phyloP scores from a whole-genome alignment of 1,139 yeast genomes.

The Kodamaea sp. region DNA sequence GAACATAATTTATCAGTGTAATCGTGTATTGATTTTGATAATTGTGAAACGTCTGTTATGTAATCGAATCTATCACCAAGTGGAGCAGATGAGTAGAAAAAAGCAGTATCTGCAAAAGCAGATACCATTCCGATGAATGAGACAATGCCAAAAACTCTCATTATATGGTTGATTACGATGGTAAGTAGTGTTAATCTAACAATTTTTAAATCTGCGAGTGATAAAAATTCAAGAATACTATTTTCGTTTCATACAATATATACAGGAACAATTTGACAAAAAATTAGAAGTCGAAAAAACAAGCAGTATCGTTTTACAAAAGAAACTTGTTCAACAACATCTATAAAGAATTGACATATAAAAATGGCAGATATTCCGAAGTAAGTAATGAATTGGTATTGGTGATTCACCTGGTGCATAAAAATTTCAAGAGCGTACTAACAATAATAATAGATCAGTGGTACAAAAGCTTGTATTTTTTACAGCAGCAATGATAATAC shows the following conservation, averaged over 20 bases:
- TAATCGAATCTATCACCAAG: slow-evolving; percentile 16
- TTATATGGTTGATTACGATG: slow-evolving; percentile 6
- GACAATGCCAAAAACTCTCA: slow-evolving; percentile 16
- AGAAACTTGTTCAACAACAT: slow-evolving; percentile 5
- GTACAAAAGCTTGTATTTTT: slow-evolving; percentile 74
- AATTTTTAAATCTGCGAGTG: neutral
- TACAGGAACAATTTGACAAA: too few relatives aligned
- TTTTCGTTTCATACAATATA: too few relatives aligned
- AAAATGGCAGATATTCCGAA: slow-evolving; percentile 59
- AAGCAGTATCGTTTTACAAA: neutral
- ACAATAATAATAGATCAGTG: slow-evolving; percentile 44
- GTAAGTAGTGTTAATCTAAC: neutral
- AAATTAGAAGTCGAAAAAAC: too few relatives aligned
- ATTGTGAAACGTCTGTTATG: slow-evolving; percentile 19
- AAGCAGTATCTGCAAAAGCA: slow-evolving; percentile 34
- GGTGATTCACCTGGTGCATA: neutral
- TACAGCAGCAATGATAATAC: slow-evolving; percentile 83
- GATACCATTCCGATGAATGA: slow-evolving; percentile 12
- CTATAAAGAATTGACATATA: neutral
- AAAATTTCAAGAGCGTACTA: slow-evolving; percentile 2
- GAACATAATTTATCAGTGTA: slow-evolving; percentile 18
- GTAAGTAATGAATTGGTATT: slow-evolving; percentile 33
- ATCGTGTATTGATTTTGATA: slow-evolving; percentile 15
- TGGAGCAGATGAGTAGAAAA: slow-evolving; percentile 21
- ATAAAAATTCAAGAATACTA: too few relatives aligned